Percentiles rank a stretch among this genome's conserved stretches.
Evolutionary conservation across 257 asterid genomes (phyloP).

Genomic region (Nicotiana noctiflora): DNA sequence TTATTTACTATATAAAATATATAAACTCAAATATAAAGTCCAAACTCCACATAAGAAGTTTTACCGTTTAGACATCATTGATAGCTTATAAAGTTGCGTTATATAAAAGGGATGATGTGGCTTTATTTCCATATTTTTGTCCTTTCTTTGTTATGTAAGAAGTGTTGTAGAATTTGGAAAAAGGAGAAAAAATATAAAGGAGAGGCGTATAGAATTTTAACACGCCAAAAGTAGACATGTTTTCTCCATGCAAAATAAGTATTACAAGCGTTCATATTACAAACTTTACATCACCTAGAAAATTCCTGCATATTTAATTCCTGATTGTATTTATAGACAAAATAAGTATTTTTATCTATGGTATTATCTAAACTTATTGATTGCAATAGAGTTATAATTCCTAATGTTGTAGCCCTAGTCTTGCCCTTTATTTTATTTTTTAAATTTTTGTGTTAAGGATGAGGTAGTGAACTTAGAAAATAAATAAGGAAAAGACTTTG

Average conservation of each 20-base stretch:
- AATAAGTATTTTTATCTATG: too few species aligned
- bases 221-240: neutral
- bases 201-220: neutral
- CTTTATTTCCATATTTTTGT: neutral
- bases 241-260: neutral
- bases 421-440: neutral
- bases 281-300: neutral
- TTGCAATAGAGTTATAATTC: neutral
- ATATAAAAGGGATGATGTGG: neutral
- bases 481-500: neutral
- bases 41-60: neutral
- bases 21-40: neutral
- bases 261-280: too few species aligned
- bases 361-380: neutral
- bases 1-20: neutral
- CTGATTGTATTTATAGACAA: neutral
- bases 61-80: neutral
- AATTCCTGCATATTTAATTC: neutral
- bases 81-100: too few species aligned
- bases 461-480: neutral
- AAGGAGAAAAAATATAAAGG: neutral
- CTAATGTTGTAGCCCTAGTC: neutral
- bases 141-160: neutral
- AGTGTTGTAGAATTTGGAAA: neutral
- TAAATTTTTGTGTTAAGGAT: too few species aligned